phyloP scores from a whole-genome alignment of 495 filamentous ascomycete genomes.

The Viridothelium virens region DNA sequence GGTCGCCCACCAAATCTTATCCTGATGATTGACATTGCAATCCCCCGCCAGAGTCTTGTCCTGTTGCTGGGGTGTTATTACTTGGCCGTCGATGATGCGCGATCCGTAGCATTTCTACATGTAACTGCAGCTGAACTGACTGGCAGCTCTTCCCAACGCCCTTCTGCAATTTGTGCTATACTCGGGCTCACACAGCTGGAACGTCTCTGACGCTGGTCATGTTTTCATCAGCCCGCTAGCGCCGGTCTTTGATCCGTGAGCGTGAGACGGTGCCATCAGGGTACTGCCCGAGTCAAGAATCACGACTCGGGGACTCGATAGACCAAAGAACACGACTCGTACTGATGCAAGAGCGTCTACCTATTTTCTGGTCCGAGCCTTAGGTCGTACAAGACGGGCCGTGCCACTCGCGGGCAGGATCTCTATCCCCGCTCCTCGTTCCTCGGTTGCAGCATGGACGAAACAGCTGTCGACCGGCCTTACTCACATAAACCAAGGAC shows the following conservation, averaged over 20 bases:
- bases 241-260: background rate
- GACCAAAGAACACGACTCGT: background rate
- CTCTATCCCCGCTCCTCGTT: background rate
- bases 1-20: too few species aligned
- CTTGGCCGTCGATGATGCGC: too few species aligned
- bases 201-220: slow-evolving; percentile 5
- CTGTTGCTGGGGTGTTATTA: too few species aligned
- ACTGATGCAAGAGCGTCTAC: slow-evolving; percentile 5
- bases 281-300: slow-evolving; percentile 3
- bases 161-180: background rate
- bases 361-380: background rate
- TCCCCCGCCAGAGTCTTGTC: too few species aligned
- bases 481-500: background rate
- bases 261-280: background rate
- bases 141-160: background rate
- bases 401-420: slow-evolving; percentile 8
- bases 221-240: slow-evolving; percentile 2
- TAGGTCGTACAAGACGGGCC: slow-evolving; percentile 7
- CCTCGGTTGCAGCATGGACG: background rate
- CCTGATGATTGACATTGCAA: too few species aligned
- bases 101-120: background rate
- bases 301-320: background rate
- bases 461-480: slow-evolving; percentile 7
- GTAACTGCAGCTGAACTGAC: background rate
- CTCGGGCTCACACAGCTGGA: background rate